phyloP scores from a whole-genome alignment of 371 early-diverging fungal genomes.

The Mortierella sp. region DNA sequence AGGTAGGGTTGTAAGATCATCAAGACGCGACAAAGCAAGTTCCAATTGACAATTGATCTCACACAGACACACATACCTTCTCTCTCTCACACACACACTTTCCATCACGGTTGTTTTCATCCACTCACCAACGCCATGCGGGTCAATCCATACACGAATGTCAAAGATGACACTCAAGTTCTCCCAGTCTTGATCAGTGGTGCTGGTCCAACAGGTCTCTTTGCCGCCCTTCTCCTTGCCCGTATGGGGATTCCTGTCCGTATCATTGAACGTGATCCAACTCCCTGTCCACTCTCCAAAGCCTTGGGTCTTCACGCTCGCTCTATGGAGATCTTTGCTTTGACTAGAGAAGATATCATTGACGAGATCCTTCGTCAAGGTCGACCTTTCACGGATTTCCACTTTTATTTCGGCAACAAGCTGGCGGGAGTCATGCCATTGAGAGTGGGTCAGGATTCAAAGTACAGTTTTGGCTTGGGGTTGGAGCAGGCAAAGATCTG shows the following conservation, averaged over 20 bases:
- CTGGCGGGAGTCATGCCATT: background rate
- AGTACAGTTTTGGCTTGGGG: constrained; percentile 19
- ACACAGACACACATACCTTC: too few species aligned
- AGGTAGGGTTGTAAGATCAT: too few species aligned
- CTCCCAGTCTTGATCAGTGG: constrained; percentile 46
- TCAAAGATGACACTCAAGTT: too few species aligned
- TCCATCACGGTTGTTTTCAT: too few species aligned
- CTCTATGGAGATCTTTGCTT: constrained; percentile 23
- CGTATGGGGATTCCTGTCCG: constrained; percentile 27
- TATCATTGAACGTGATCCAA: constrained; percentile 29
- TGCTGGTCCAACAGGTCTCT: constrained; percentile 48
- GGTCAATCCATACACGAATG: too few species aligned
- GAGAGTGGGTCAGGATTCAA: constrained; percentile 3
- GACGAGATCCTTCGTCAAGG: constrained; percentile 17
- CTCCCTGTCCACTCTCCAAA: constrained; percentile 22
- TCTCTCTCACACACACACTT: too few species aligned
- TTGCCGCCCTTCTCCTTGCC: constrained; percentile 34
- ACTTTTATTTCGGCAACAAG: constrained; percentile 12
- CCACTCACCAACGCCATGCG: too few species aligned
- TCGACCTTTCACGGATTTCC: background rate
- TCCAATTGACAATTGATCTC: too few species aligned
- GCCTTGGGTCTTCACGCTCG: constrained; percentile 31
- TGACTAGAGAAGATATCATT: constrained; percentile 4
- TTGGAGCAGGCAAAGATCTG: constrained; percentile 28
- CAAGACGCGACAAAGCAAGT: too few species aligned